Evolutionary conservation across 306 rosid genomes (phyloP), one percentile per base, ranked within the genome.

Genomic region (Senna siamea): DNA sequence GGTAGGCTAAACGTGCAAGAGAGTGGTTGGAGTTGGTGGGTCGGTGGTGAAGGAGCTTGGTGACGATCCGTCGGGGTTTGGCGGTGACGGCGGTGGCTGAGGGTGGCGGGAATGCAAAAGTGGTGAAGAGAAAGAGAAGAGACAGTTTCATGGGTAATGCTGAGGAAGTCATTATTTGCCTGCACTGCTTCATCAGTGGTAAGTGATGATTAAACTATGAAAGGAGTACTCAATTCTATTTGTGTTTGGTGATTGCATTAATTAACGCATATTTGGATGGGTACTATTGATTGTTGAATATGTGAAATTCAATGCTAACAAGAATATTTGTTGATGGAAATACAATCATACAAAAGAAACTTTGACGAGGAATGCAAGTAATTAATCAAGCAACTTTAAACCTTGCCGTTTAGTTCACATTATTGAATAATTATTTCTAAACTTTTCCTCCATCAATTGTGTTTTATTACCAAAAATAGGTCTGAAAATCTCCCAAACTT

Each of bases 11-110:
- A n/a, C 57, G 72, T 2, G 72, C 43, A 2, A 0, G 48, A 15
- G 57, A 28, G 58, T 9, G 44, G 23, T 11, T 8, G 37, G n/a
- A 40, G 52, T 4, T 19, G 74, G 50, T 2, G 74, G 40, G 51
- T 26, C 15, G 37, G 35, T 11, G 63, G 37, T 17, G 41, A n/a
- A n/a, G n/a, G 50, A 69, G 74, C 41, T 35, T 69, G 50, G 30
- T 52, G 50, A 54, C 7, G 14, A 52, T 10, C 34, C 62, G 18
- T 2, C 7, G 63, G 30, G 63, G 63, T 18, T 35, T 35, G 22
- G 34, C 5, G 15, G 46, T 4, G 41, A 9, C 15, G 22, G 34
- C 5, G 15, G 46, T 4, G 41, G 17, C 15, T 20, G 59, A 57
- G 40, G 63, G 63, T 23, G 50, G 50, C 5, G 68, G 14, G n/a